phyloP scores from a whole-genome alignment of 257 asterid genomes.

The Nicotiana knightiana region DNA sequence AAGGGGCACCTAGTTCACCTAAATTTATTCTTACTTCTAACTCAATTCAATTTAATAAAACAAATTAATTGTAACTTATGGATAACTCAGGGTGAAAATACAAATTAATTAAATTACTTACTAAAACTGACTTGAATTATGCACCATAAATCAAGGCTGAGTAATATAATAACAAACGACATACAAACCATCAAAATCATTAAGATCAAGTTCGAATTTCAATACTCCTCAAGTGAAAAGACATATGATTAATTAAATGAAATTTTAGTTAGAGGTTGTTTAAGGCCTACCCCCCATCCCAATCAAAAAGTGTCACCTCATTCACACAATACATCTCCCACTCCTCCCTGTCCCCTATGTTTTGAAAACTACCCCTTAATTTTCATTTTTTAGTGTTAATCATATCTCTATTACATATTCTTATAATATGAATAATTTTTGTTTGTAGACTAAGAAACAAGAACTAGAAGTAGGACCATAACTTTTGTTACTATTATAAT shows the following conservation, averaged over 20 bases:
- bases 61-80: not conserved
- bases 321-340: not conserved
- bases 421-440: conserved; percentile 1
- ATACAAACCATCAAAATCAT: conserved; percentile 13
- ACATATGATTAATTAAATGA: not conserved
- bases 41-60: too few relatives aligned
- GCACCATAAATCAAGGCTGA: not conserved
- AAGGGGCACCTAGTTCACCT: too few relatives aligned
- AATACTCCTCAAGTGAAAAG: not conserved
- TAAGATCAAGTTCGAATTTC: not conserved
- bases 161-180: not conserved
- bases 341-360: conserved; percentile 7
- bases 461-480: conserved; percentile 26
- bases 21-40: too few relatives aligned
- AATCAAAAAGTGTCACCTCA: conserved; percentile 22
- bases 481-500: not conserved
- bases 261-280: not conserved
- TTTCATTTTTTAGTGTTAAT: not conserved
- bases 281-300: not conserved
- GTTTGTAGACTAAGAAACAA: conserved; percentile 16
- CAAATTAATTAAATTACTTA: not conserved
- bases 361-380: not conserved
- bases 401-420: not conserved
- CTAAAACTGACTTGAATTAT: not conserved
- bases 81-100: not conserved